A percentile compares a stretch with the other conserved stretches of the same genome.
phyloP scores from a whole-genome alignment of 768 basidiomycete species.

The Podaxis sp. region DNA sequence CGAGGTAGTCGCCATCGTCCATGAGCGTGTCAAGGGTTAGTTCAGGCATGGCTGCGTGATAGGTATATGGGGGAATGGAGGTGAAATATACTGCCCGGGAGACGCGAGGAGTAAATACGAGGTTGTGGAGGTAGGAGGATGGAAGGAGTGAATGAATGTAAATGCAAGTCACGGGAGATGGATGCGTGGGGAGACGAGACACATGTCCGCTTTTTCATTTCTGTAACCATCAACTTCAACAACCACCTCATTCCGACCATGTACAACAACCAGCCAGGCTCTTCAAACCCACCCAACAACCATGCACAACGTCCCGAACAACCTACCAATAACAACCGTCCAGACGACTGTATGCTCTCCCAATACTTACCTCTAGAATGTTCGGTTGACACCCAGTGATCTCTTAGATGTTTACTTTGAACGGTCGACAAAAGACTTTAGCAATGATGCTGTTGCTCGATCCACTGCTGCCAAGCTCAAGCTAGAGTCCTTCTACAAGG shows the following conservation, averaged over 20 bases:
- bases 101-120: neutral
- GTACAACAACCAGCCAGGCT: slow-evolving; percentile 35
- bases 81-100: neutral
- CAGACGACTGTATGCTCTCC: slow-evolving; percentile 43
- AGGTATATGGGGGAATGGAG: neutral
- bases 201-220: slow-evolving; percentile 13
- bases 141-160: neutral
- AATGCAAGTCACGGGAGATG: slow-evolving; percentile 10
- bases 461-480: slow-evolving; percentile 95
- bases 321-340: slow-evolving; percentile 35
- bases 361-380: neutral
- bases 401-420: slow-evolving; percentile 93
- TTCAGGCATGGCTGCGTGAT: slow-evolving; percentile 54
- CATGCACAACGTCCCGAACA: slow-evolving; percentile 35
- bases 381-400: slow-evolving; percentile 13
- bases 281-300: slow-evolving; percentile 27
- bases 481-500: slow-evolving; percentile 97
- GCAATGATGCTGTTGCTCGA: slow-evolving; percentile 83
- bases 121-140: neutral
- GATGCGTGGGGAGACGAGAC: slow-evolving; percentile 22
- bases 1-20: slow-evolving; percentile 76
- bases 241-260: slow-evolving; percentile 20
- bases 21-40: slow-evolving; percentile 73
- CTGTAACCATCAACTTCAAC: slow-evolving; percentile 8
- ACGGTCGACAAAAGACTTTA: slow-evolving; percentile 78